phyloP scores from a whole-genome alignment of 208 protist genomes.

The Trypanosoma lewisi region DNA sequence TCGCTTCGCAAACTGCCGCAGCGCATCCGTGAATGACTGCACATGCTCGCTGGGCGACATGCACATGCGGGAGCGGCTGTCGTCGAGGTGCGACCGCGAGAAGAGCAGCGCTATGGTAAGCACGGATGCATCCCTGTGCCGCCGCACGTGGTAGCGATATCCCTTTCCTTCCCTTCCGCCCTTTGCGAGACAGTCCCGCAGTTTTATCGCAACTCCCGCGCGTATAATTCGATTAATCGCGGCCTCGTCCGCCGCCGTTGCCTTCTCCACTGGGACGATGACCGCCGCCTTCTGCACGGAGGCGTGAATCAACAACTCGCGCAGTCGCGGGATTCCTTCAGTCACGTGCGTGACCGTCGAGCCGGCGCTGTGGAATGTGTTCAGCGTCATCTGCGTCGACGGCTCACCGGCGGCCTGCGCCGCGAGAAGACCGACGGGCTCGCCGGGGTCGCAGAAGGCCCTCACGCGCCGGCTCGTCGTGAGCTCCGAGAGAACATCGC shows the following conservation, averaged over 20 bases:
- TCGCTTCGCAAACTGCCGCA: constrained; percentile 53
- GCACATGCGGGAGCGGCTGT: constrained; percentile 53
- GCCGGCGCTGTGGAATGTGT: constrained; percentile 99
- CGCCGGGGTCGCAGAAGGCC: constrained; percentile 90
- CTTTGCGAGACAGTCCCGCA: constrained; percentile 70
- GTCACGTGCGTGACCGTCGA: constrained; percentile 99
- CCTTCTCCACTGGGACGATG: constrained; percentile 81
- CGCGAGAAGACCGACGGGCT: constrained; percentile 97
- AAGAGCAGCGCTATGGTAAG: constrained; percentile 77
- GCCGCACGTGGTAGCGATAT: constrained; percentile 70
- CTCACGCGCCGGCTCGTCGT: constrained; percentile 52
- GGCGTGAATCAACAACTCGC: constrained; percentile 98
- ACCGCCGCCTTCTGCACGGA: constrained; percentile 84
- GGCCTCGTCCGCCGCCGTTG: constrained; percentile 51
- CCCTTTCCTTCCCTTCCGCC: constrained; percentile 20
- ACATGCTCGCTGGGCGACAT: constrained; percentile 80
- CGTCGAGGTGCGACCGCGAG: constrained; percentile 51
- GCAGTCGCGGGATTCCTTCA: constrained; percentile 98
- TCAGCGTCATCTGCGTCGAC: constrained; percentile 99
- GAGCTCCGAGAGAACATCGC: constrained; percentile 54
- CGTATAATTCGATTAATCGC: constrained; percentile 55
- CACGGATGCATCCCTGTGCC: constrained; percentile 35
- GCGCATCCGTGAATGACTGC: constrained; percentile 47
- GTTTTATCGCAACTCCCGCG: constrained; percentile 49
- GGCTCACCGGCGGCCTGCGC: constrained; percentile 99